These are phyloP conservation scores for Leccinum aurantiacum DNA, from an alignment of 768 basidiomycete species.

Conservation along the genomic window DNA sequence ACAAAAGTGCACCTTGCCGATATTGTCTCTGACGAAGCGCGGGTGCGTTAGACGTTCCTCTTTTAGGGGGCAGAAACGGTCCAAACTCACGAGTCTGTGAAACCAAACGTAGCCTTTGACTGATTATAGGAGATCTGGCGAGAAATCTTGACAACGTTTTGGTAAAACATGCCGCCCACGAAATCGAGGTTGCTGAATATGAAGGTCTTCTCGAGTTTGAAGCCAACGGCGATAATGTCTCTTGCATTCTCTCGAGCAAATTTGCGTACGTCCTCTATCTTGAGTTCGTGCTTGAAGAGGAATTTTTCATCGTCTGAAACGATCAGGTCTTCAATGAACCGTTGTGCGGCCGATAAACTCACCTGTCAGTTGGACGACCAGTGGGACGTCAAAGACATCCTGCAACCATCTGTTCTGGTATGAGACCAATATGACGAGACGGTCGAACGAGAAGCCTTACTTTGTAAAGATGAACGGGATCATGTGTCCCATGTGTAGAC, in stretches of 20 bases:
- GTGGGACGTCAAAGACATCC: constrained; percentile 90
- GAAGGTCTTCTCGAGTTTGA: constrained; percentile 89
- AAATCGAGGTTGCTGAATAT: constrained; percentile 93
- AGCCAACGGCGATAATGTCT: constrained; percentile 96
- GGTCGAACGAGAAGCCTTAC: constrained; percentile 44
- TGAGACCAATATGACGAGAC: constrained; percentile 2
- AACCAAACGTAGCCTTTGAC: constrained; percentile 94
- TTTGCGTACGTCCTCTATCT: constrained; percentile 79
- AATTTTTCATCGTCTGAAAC: constrained; percentile 94
- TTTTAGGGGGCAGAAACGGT: not conserved
- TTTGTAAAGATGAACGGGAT: constrained; percentile 97
- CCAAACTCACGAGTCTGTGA: constrained; percentile 83
- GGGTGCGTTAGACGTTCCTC: not conserved
- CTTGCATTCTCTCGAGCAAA: constrained; percentile 87
- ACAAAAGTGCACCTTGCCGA: constrained; percentile 96
- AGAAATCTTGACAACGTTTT: constrained; percentile 90
- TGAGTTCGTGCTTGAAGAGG: constrained; percentile 93
- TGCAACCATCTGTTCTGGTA: constrained; percentile 78
- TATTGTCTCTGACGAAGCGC: constrained; percentile 75
- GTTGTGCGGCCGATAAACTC: constrained; percentile 12
- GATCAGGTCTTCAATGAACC: not conserved
- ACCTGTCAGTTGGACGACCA: constrained; percentile 97
- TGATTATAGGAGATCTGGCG: constrained; percentile 92
- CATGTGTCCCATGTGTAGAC: constrained; percentile 98
- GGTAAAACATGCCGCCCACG: constrained; percentile 91